phyloP scores from a whole-genome alignment of 1,284 basidiomycete genomes.

The Marasmius oreades region DNA sequence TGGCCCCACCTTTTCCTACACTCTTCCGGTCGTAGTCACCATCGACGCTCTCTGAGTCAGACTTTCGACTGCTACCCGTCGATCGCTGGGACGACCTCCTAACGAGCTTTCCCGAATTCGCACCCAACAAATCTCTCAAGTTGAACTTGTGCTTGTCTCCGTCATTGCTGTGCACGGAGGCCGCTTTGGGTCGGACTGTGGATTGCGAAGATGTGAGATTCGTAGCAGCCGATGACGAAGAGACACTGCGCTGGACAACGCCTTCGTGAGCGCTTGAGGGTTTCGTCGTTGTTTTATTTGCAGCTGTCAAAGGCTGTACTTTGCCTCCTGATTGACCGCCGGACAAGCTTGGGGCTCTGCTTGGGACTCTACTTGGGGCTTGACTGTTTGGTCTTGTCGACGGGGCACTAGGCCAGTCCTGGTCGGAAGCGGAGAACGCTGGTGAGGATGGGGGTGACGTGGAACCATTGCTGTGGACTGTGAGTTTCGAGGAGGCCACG shows the following conservation, averaged over 20 bases:
- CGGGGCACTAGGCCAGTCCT: slow-evolving; percentile 55
- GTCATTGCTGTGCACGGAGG: slow-evolving; percentile 55
- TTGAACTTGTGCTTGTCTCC: slow-evolving; percentile 70
- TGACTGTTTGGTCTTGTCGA: slow-evolving; percentile 59
- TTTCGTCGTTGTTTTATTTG: slow-evolving; percentile 4
- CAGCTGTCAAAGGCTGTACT: slow-evolving; percentile 17
- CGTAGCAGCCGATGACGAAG: slow-evolving; percentile 23
- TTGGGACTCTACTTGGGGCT: slow-evolving; percentile 52
- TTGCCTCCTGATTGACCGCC: slow-evolving; percentile 46
- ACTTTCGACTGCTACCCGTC: slow-evolving; percentile 58
- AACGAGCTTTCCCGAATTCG: slow-evolving; percentile 62
- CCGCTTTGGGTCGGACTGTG: slow-evolving; percentile 31
- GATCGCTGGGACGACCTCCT: slow-evolving; percentile 72
- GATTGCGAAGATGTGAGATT: slow-evolving; percentile 15
- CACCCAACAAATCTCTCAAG: slow-evolving; percentile 75
- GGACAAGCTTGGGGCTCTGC: slow-evolving; percentile 52
- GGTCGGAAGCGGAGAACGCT: slow-evolving; percentile 17
- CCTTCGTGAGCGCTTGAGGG: slow-evolving; percentile 12
- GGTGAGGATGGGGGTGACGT: slow-evolving; percentile 34
- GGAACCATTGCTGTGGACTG: slow-evolving; percentile 17
- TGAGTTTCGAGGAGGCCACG: slow-evolving; percentile 7
- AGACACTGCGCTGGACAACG: slow-evolving; percentile 13
- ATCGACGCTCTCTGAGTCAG: slow-evolving; percentile 61
- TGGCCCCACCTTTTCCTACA: slow-evolving; percentile 30
- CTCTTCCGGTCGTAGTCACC: slow-evolving; percentile 19